A percentile compares a stretch with the other conserved stretches of the same genome.
Evolutionary conservation across 2,329 filamentous ascomycete species (phyloP).

Genomic region (Alternaria conjuncta): DNA sequence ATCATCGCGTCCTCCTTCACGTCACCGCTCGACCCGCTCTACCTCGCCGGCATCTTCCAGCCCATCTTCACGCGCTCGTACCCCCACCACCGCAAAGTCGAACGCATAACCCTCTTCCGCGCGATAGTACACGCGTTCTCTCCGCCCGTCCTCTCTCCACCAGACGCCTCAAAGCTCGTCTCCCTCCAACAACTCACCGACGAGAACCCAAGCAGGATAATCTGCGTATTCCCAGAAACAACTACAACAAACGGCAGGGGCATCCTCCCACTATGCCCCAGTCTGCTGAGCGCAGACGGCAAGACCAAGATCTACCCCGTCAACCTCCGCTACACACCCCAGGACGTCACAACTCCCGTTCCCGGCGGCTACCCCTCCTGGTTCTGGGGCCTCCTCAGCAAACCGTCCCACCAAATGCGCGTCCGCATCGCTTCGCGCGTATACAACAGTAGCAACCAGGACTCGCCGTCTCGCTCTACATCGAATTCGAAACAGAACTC

Average conservation of each 20-base stretch:
- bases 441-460: constrained; percentile 43
- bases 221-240: constrained; percentile 92
- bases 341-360: constrained; percentile 89
- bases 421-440: constrained; percentile 86
- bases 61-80: constrained; percentile 91
- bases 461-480: constrained; percentile 17
- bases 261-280: constrained; percentile 82
- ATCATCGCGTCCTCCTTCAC: constrained; percentile 92
- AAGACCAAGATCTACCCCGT: constrained; percentile 85
- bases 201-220: constrained; percentile 73
- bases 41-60: constrained; percentile 94
- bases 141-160: constrained; percentile 54
- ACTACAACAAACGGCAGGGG: constrained; percentile 93
- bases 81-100: constrained; percentile 74
- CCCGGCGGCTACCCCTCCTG: constrained; percentile 76
- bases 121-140: constrained; percentile 78
- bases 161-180: constrained; percentile 42
- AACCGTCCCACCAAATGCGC: constrained; percentile 86
- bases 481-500: constrained; percentile 10
- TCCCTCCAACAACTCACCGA: constrained; percentile 61
- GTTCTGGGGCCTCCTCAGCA: constrained; percentile 83
- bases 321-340: constrained; percentile 85
- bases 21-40: constrained; percentile 89
- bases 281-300: constrained; percentile 70
- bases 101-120: constrained; percentile 75